Base-by-base conservation (phyloP, 495 filamentous ascomycete genomes). In the Hamigera avellanea region DNA sequence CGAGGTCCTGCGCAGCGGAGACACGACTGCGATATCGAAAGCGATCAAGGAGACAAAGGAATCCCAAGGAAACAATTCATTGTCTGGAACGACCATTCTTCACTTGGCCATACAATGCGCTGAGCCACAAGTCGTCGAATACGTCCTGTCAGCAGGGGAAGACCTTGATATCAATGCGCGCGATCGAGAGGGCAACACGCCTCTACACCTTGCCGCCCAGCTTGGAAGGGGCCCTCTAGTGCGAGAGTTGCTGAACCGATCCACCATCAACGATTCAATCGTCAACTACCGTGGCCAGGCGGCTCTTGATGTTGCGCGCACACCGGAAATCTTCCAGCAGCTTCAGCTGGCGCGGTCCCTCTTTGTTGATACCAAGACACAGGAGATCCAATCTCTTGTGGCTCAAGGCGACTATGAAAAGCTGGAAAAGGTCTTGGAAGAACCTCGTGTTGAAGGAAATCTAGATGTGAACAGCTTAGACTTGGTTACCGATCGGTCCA, bases 71-170 rank as follows among this genome's bases (percentile, higher is more conserved):
- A 52, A 59, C 15, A 59, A 59, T 3, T 57, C 62, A 7, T 41
- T 88, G 13, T 83, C 86, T 28, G 86, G 88, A 26, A 91, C 87
- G 1, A 86, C 83, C 0, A 78, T 95, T 27, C 69, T 98, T 12
- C 93, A 96, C 56, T 66, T 98, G 35, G 88, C 91, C 17, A 83
- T 95, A n/a, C 91, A 96, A 54, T 98, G 91, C 49, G 93, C 93
- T 13, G 88, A 96, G 49, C 72, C 81, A 17, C 79, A 83, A n/a
- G 86, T 98, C 9, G 79, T 98, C n/a, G 93, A 98, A 58, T 95
- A 84, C 45, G 80, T 96, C 6, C 61, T 98, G 15, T 87, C 86
- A 4, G 72, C 78, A 32, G 64, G 61, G n/a, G 55, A 62, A 13
- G 55, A 56, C 8, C 60, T 93, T 33, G 84, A 96, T 52, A 66